These are phyloP conservation scores for Flaveria ramosissima DNA, from an alignment of 129 eudicot genomes.

Conservation along the genomic window DNA sequence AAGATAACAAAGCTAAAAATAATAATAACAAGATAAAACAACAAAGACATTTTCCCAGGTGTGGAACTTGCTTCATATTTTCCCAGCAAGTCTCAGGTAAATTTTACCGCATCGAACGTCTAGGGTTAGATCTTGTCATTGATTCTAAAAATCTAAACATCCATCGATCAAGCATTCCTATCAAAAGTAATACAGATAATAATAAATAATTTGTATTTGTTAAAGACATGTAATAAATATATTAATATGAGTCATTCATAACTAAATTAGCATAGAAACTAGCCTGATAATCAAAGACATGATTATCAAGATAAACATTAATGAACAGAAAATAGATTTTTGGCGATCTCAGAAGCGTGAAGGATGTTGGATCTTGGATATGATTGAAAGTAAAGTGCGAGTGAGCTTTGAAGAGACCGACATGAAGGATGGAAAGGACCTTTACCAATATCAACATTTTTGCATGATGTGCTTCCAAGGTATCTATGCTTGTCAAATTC, in stretches of 20 bases:
- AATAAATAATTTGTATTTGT: neutral
- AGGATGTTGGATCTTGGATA: too few relatives aligned
- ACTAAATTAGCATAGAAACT: neutral
- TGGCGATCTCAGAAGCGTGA: too few relatives aligned
- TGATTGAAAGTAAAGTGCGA: too few relatives aligned
- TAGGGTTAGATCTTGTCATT: conserved; percentile 46
- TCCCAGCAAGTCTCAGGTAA: conserved; percentile 20
- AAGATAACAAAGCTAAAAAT: conserved; percentile 12
- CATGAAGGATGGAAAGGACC: too few relatives aligned
- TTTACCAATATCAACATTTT: too few relatives aligned
- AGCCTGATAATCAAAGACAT: too few relatives aligned
- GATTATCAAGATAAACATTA: too few relatives aligned
- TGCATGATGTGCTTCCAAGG: too few relatives aligned
- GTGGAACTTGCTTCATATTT: conserved; percentile 26
- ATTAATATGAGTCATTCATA: neutral
- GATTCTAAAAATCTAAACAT: conserved; percentile 81
- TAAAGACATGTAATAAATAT: neutral
- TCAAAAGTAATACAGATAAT: conserved; percentile 4
- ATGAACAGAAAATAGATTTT: too few relatives aligned
- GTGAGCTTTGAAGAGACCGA: too few relatives aligned
- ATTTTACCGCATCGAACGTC: conserved; percentile 42
- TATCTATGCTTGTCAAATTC: too few relatives aligned
- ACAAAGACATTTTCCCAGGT: conserved; percentile 13
- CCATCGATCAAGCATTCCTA: conserved; percentile 99
- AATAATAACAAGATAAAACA: conserved; percentile 11